phyloP scores from a whole-genome alignment of 1,139 yeast species.

The Kodamaea ohmeri region DNA sequence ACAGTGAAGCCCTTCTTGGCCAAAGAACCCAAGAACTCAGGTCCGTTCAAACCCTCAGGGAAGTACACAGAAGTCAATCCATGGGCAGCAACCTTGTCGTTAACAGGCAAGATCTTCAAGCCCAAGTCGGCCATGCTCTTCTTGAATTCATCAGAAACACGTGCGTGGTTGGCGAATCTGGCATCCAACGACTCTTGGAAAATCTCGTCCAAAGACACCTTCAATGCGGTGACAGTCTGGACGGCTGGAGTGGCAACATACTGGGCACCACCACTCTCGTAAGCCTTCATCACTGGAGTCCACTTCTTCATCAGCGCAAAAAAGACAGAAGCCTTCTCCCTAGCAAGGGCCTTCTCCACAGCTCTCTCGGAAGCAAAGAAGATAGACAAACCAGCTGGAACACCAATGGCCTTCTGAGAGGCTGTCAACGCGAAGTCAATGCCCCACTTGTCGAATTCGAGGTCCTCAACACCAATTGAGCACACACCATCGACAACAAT shows the following conservation, averaged over 20 bases:
- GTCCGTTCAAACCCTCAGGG: constrained; percentile 72
- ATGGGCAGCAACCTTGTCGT: constrained; percentile 68
- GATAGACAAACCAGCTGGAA: constrained; percentile 87
- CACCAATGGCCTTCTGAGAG: constrained; percentile 94
- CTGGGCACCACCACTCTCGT: constrained; percentile 77
- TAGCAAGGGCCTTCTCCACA: constrained; percentile 53
- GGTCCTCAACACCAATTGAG: constrained; percentile 83
- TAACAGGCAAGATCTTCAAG: constrained; percentile 63
- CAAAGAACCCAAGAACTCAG: constrained; percentile 53
- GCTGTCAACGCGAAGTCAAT: constrained; percentile 86
- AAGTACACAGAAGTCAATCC: constrained; percentile 87
- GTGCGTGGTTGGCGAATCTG: constrained; percentile 62
- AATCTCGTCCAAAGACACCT: constrained; percentile 74
- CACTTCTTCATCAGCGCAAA: constrained; percentile 81
- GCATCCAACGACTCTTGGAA: constrained; percentile 55
- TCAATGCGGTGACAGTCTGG: constrained; percentile 79
- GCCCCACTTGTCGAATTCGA: constrained; percentile 88
- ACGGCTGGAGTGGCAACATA: constrained; percentile 95
- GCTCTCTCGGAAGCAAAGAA: constrained; percentile 78
- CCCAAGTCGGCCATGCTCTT: constrained; percentile 54
- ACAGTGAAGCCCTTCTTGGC: constrained; percentile 71
- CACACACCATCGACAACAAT: constrained; percentile 92
- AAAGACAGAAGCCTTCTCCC: constrained; percentile 58
- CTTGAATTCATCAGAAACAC: constrained; percentile 67
- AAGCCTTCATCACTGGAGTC: constrained; percentile 86